These are phyloP conservation scores for Liquidambar formosana DNA, from an alignment of 164 flowering plant genomes.

Conservation along the genomic window DNA sequence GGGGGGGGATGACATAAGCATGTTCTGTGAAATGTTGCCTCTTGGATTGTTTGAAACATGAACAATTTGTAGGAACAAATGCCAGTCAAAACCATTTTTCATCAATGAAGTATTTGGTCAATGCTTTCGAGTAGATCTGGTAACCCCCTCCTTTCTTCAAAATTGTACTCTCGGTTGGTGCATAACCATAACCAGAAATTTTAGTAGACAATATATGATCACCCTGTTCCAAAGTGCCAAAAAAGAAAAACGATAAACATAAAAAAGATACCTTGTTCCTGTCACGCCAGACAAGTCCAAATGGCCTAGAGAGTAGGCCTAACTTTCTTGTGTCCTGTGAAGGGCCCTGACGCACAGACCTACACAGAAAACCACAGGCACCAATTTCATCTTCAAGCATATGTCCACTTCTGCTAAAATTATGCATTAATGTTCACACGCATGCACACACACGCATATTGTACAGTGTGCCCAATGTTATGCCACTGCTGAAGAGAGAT, in stretches of 20 bases:
- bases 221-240: background rate
- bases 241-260: background rate
- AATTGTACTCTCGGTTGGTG: background rate
- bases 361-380: conserved; percentile 14
- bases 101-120: background rate
- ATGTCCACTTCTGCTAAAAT: conserved; percentile 1
- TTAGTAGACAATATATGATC: background rate
- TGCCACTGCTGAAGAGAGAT: background rate
- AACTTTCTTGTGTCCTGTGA: conserved; percentile 15
- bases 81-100: background rate
- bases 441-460: background rate
- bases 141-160: no score
- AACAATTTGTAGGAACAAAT: background rate
- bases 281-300: conserved; percentile 47
- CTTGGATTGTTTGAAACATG: background rate
- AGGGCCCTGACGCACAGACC: conserved; percentile 21
- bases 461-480: background rate
- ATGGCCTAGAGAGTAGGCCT: conserved; percentile 28
- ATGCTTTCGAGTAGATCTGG: background rate
- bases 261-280: conserved; percentile 34
- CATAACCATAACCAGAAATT: background rate
- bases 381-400: background rate
- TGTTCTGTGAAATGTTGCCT: background rate
- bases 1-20: no score
- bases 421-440: background rate